Conservation (phyloP, 129 eudicot species). For the Silybum marianum region DNA sequence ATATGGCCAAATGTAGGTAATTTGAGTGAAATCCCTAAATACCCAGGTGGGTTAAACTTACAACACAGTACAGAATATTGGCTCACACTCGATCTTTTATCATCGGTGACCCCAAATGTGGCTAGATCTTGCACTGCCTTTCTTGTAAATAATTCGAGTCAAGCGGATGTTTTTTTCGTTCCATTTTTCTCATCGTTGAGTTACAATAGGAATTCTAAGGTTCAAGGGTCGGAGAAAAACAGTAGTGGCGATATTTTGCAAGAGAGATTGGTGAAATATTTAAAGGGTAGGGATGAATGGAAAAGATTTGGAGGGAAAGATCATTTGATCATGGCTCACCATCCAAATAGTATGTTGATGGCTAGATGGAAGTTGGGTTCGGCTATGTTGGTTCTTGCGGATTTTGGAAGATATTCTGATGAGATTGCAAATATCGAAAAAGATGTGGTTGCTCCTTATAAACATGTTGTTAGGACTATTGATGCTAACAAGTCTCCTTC, state of each 20-base stretch:
- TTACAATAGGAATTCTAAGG: conserved; percentile 76
- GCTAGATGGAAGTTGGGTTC: conserved; percentile 76
- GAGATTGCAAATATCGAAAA: conserved; percentile 74
- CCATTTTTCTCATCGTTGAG: conserved; percentile 93
- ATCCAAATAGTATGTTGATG: conserved; percentile 84
- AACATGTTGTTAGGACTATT: conserved; percentile 71
- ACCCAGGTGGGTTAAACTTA: conserved; percentile 88
- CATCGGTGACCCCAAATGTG: conserved; percentile 47
- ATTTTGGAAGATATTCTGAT: conserved; percentile 76
- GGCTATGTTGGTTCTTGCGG: conserved; percentile 88
- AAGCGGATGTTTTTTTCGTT: conserved; percentile 79
- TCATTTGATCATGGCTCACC: conserved; percentile 86
- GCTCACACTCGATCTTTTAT: conserved; percentile 94
- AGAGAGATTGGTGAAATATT: conserved; percentile 61
- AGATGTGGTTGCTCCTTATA: conserved; percentile 94
- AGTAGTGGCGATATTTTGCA: conserved; percentile 64
- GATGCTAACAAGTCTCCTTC: conserved; percentile 51
- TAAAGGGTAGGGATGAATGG: conserved; percentile 72
- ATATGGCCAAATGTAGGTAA: conserved; percentile 77
- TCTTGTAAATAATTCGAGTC: conserved; percentile 63
- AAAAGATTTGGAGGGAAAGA: conserved; percentile 68
- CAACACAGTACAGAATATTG: conserved; percentile 93
- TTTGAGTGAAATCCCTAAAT: conserved; percentile 50
- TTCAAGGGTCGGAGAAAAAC: conserved; percentile 38
- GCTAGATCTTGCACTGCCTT: conserved; percentile 66